Evolutionary conservation across 345 rosid genomes (phyloP).

Genomic region (Salix purpurea): DNA sequence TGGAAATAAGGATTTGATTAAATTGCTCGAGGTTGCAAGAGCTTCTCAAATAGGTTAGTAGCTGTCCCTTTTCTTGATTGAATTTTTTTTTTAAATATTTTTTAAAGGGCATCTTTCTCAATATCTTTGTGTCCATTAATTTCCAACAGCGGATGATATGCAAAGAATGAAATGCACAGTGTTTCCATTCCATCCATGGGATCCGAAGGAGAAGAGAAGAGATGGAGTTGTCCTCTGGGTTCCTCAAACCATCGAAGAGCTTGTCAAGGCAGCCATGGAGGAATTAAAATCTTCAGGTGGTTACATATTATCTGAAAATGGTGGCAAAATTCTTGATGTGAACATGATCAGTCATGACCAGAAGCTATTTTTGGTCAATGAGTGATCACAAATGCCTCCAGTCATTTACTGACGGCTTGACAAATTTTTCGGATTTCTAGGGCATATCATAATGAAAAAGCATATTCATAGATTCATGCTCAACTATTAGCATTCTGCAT

Average conservation of each 20-base stretch:
- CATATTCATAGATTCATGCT: no score
- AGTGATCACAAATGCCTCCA: neutral
- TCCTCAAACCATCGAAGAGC: slow-evolving; percentile 58
- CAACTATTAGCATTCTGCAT: no score
- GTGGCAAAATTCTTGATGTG: slow-evolving; percentile 53
- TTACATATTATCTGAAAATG: slow-evolving; percentile 51
- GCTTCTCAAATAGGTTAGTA: slow-evolving; percentile 40
- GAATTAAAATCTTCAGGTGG: slow-evolving; percentile 29
- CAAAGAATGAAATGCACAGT: slow-evolving; percentile 55
- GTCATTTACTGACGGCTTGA: no score
- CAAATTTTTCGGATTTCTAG: no score
- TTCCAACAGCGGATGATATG: slow-evolving; percentile 13
- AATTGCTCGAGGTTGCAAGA: slow-evolving; percentile 54
- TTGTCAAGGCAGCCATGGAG: slow-evolving; percentile 38
- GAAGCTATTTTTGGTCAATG: slow-evolving; percentile 44
- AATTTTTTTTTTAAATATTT: no score
- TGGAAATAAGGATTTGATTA: slow-evolving; percentile 57
- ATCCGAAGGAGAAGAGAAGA: slow-evolving; percentile 36
- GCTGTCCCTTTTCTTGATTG: no score
- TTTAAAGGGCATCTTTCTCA: no score
- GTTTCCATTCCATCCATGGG: slow-evolving; percentile 56
- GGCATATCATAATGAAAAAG: no score
- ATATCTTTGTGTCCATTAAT: neutral
- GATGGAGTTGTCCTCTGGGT: slow-evolving; percentile 66
- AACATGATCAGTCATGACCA: slow-evolving; percentile 58